Conservation (phyloP, 2,329 filamentous ascomycete genomes). For the Alternaria consortialis region DNA sequence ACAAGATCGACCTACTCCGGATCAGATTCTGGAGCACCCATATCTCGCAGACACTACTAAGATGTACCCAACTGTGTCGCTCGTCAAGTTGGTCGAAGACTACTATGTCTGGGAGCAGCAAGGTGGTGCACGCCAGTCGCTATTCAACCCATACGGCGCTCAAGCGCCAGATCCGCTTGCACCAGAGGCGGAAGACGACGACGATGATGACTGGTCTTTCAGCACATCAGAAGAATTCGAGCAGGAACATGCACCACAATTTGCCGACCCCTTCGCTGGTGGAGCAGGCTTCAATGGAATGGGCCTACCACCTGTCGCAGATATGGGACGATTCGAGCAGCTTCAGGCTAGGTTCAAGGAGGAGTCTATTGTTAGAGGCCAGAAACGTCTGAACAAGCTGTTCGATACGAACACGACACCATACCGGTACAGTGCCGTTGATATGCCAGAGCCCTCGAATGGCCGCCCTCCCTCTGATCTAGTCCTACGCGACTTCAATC, state of each 20-base stretch:
- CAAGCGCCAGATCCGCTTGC: conserved; percentile 62
- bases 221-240: conserved; percentile 71
- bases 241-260: conserved; percentile 50
- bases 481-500: conserved; percentile 58
- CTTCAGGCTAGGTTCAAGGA: conserved; percentile 64
- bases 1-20: conserved; percentile 72
- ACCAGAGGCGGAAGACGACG: conserved; percentile 52
- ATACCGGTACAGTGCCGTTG: conserved; percentile 67
- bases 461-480: conserved; percentile 64
- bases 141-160: conserved; percentile 69
- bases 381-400: conserved; percentile 64
- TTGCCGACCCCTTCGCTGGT: conserved; percentile 57
- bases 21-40: conserved; percentile 73
- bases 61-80: conserved; percentile 69
- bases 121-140: conserved; percentile 73
- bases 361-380: conserved; percentile 65
- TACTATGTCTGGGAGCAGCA: conserved; percentile 80
- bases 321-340: conserved; percentile 47
- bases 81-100: conserved; percentile 73
- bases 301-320: conserved; percentile 46
- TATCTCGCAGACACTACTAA: conserved; percentile 72
- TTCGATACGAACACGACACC: conserved; percentile 65
- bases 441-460: conserved; percentile 51
- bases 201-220: conserved; percentile 70
- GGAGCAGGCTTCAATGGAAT: conserved; percentile 43